Evolutionary conservation across 108 stramenopile genomes (phyloP), one percentile per base, ranked within the genome.

Genomic region (Pseudonitzschia pungens): DNA sequence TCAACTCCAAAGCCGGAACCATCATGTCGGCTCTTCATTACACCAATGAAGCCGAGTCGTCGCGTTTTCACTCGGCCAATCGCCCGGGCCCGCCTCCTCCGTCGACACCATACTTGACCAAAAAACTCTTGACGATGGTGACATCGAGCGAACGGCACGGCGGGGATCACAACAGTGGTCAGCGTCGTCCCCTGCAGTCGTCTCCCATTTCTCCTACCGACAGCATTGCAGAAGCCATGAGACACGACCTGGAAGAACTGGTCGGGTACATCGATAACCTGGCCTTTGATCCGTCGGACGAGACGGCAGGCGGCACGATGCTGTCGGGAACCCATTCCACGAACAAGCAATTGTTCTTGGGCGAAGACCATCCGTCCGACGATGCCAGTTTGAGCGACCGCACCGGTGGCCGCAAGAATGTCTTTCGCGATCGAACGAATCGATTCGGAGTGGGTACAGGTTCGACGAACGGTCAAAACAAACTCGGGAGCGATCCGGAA

Each of bases 211-310:
- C 66, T 67, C 66, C 66, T 27, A 26, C 44, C 24, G 66, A 67
- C 16, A 67, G 66, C 28, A 41, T 67, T 2, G 36, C 66, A 18
- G 40, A 67, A 48, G 66, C 66, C 18, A 67, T 67, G 66, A 67
- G 50, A 22, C 42, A 32, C 43, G 66, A 67, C 66, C 22, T 67
- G 36, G 66, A 67, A 28, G 66, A 67, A 48, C 28, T 67, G 66
- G 42, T 67, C 43, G 66, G 45, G 11, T 67, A 67, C 27, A 67
- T 67, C 22, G 66, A 67, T 16, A 40, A 40, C 24, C 43, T 67
- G 66, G 45, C 66, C n/a, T 67, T 67, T 26, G 66, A 67, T 36
- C 31, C 42, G 24, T 14, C 42, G 45, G 21, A 48, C 31, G 45
- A 29, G 36, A 48, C 42, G 24, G 33, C 29, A 4, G 8, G 32